phyloP scores from a whole-genome alignment of 371 early-diverging fungal species.

The Lichtheimia hyalospora region DNA sequence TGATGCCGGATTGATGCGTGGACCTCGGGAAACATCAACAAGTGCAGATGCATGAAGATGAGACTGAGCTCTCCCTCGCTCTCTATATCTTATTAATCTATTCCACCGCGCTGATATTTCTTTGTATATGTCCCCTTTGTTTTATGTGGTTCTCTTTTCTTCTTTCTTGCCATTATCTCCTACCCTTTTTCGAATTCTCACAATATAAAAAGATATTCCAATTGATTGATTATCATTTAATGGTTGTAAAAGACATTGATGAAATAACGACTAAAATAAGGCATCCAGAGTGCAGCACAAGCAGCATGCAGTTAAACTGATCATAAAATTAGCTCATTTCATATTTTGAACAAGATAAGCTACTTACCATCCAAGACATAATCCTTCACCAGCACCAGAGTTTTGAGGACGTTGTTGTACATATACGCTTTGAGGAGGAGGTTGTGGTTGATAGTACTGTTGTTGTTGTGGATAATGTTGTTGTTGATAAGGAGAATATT shows the following conservation, averaged over 20 bases:
- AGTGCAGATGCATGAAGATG: conserved; percentile 1
- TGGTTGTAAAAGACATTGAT: no score
- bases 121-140: conserved; percentile 2
- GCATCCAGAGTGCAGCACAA: conserved; percentile 48
- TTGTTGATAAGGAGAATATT: conserved; percentile 11
- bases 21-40: neutral
- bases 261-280: conserved; percentile 1
- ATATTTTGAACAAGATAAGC: no score
- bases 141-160: neutral
- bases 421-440: conserved; percentile 10
- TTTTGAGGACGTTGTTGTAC: conserved; percentile 17
- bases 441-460: conserved; percentile 14
- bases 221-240: no score
- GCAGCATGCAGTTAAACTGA: conserved; percentile 37
- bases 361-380: conserved; percentile 42
- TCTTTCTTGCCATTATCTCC: no score
- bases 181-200: no score
- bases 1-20: neutral
- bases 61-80: neutral
- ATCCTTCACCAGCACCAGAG: conserved; percentile 19
- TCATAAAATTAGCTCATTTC: no score
- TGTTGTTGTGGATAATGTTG: conserved; percentile 1
- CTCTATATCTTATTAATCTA: conserved; percentile 1
- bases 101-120: neutral
- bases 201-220: no score